Evolutionary conservation across 768 basidiomycete species (phyloP), one percentile per base, ranked within the genome.

Genomic region (Leccinum longicurvipes): DNA sequence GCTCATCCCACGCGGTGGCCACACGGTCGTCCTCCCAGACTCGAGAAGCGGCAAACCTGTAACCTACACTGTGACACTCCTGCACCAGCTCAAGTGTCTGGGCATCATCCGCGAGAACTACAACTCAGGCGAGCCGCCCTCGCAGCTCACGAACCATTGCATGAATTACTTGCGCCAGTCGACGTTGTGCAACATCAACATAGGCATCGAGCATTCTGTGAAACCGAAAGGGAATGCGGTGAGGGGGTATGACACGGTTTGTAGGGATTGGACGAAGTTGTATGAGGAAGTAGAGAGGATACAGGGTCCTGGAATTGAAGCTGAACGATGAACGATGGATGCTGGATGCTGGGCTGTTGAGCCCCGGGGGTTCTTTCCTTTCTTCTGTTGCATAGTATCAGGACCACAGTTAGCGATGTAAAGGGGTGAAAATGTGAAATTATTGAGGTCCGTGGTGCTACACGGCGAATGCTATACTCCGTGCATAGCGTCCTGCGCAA

Each of bases 191-290:
- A 57, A 56, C 10, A 23, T 61, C 17, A 60, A 60, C 42, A 61
- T 25, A 8, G 27, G 59, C 17, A 49, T 60, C 15, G 59, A 60
- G 17, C 53, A 61, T 29, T 61, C 53, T 3, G 54, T 61, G 9
- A 51, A 36, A 36, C 55, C 59, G 6, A 48, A 31, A 42, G 59
- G 54, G 23, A 51, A 51, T 4, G 45, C 49, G 3, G 53, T 48
- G 27, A 61, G 59, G 23, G 59, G 54, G 34, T 61, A 56, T 4
- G 59, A 60, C 14, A 17, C 41, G 15, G 50, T 56, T 6, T 61
- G 59, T 49, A 59, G 45, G 21, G 59, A 61, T 28, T 60, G 59
- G 49, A 60, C 53, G 11, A 58, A 57, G 46, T 2, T 58, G 53
- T 61, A 56, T 34, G 49, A 51, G 17, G 46, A 60, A 27, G 59